Evolutionary conservation across 495 filamentous ascomycete species (phyloP), one percentile per base, ranked within the genome.

Genomic region (Aspergillus sclerotioniger): DNA sequence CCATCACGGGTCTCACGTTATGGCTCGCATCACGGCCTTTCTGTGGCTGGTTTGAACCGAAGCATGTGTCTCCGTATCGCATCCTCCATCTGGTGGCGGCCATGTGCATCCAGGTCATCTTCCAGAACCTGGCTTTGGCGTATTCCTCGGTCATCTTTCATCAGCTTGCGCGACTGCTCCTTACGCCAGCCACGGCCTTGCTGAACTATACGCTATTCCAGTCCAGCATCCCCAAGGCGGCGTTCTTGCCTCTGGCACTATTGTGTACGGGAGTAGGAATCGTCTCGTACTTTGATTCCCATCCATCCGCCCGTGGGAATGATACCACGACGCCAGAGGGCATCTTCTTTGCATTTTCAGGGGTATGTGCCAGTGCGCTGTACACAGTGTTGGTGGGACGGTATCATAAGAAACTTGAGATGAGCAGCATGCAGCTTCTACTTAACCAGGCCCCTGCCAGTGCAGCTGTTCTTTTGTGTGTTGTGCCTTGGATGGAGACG

Each of bases 101-200:
- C 65, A 90, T 90, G 85, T 78, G 81, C 37, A 71, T 87, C 53
- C 89, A 90, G 69, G 85, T 90, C 56, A 84, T 90, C 62, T 76
- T 90, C n/a, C 86, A 85, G 28, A 91, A 91, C 65, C 73, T 89
- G 9, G 88, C 86, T 5, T 76, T 91, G 8, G 85, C 87, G 53
- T 85, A 84, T 63, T 89, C 87, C 17, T 82, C 84, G 45, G 82
- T 91, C 28, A 88, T 86, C 54, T 90, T 90, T 66, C 90, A 90
- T 66, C 88, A 91, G 63, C 80, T 90, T 52, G 86, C 84, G 16
- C 82, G 87, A 19, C 85, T 90, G 53, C 76, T 90, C 32, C 80
- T 90, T 21, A 90, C 87, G 8, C 88, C 88, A 3, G 80, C 77
- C 31, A 86, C 88, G 6, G 88, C 86, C 8, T 60, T 82, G 9